phyloP scores from a whole-genome alignment of 306 rosid genomes.

The Cucumis hystrix region DNA sequence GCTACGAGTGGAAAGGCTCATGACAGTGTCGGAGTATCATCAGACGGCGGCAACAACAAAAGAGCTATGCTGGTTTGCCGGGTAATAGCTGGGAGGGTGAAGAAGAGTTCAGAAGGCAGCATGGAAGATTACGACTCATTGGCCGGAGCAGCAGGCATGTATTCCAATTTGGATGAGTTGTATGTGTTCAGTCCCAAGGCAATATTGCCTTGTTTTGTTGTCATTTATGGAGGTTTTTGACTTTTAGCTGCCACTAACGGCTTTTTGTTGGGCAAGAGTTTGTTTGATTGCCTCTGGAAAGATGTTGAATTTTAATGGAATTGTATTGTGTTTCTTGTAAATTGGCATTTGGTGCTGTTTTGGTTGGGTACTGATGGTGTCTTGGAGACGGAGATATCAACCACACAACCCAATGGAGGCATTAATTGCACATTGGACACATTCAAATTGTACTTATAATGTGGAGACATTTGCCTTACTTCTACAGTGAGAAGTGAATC shows the following conservation, averaged over 20 bases:
- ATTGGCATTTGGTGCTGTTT: background rate
- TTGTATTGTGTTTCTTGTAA: background rate
- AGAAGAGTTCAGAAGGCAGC: slow-evolving; percentile 54
- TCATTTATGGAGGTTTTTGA: slow-evolving; percentile 62
- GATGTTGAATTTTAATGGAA: background rate
- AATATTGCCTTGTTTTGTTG: slow-evolving; percentile 97
- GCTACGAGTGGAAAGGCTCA: slow-evolving; percentile 94
- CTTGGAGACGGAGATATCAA: background rate
- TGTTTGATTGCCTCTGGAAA: background rate
- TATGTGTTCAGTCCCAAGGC: slow-evolving; percentile 64
- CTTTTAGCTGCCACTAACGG: slow-evolving; percentile 1
- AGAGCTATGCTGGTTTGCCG: slow-evolving; percentile 97
- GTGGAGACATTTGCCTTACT: background rate
- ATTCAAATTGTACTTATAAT: slow-evolving; percentile 4
- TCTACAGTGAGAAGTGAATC: background rate
- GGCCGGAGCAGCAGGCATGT: slow-evolving; percentile 62
- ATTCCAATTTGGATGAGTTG: slow-evolving; percentile 87
- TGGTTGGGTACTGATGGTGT: background rate
- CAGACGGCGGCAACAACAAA: slow-evolving; percentile 19
- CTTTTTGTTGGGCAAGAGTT: slow-evolving; percentile 1
- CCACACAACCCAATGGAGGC: background rate
- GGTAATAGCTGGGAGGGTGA: slow-evolving; percentile 94
- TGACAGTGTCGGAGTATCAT: slow-evolving; percentile 30
- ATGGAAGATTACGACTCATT: slow-evolving; percentile 75
- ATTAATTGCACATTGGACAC: background rate